Conservation (phyloP, 306 rosid species). For the Ammopiptanthus mongolicus region DNA sequence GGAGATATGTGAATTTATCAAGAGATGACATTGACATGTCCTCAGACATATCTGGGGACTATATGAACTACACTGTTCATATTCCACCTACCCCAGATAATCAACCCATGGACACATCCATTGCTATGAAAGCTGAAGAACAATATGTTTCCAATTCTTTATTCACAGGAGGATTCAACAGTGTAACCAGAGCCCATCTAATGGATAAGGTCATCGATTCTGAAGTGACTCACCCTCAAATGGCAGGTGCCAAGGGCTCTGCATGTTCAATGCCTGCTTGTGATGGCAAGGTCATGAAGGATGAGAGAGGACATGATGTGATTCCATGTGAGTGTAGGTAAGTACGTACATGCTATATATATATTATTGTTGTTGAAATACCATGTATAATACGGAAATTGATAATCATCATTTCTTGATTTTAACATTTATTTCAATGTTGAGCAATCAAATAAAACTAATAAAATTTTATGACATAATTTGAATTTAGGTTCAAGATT, state of each 20-base stretch:
- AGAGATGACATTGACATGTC: conserved; percentile 90
- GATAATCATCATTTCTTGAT: background rate
- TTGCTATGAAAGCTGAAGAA: conserved; percentile 83
- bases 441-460: background rate
- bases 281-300: conserved; percentile 87
- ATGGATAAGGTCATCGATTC: conserved; percentile 95
- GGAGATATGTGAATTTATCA: conserved; percentile 68
- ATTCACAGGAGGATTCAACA: conserved; percentile 86
- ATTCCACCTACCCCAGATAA: conserved; percentile 90
- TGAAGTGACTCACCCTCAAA: conserved; percentile 82
- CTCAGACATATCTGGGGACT: conserved; percentile 61
- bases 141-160: conserved; percentile 83
- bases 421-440: background rate
- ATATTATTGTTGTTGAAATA: background rate
- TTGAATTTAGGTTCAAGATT: conserved; percentile 60
- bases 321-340: conserved; percentile 94
- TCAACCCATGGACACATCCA: conserved; percentile 70
- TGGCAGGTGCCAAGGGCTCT: conserved; percentile 95
- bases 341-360: background rate
- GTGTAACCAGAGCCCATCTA: conserved; percentile 79
- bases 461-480: background rate
- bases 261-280: conserved; percentile 66
- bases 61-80: conserved; percentile 84
- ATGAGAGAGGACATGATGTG: conserved; percentile 75
- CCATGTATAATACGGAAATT: background rate